A percentile compares a stretch with the other conserved stretches of the same genome.
Conservation (phyloP, 2,329 filamentous ascomycete species). For the Trichoderma atroviride region DNA sequence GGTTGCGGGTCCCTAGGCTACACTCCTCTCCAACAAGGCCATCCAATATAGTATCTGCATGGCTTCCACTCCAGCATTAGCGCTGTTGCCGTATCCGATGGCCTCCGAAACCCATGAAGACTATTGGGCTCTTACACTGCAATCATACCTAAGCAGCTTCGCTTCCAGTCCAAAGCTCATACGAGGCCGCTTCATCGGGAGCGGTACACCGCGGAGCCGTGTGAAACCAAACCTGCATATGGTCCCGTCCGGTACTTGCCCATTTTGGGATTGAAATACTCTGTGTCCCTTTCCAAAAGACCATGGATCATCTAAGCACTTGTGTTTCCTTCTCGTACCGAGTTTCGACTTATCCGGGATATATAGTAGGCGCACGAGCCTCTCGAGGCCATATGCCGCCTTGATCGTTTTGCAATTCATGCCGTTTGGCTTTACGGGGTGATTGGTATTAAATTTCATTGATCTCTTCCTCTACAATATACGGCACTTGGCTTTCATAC, state of each 20-base stretch:
- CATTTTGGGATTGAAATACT: slow-evolving; percentile 9
- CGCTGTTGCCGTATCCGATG: slow-evolving; percentile 2
- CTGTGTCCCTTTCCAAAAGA: neutral
- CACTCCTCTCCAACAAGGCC: neutral
- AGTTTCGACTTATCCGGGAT: neutral
- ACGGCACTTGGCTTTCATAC: neutral
- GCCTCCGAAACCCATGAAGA: slow-evolving; percentile 13
- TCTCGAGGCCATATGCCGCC: neutral
- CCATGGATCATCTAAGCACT: neutral
- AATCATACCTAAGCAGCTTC: neutral
- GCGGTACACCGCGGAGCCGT: slow-evolving; percentile 39
- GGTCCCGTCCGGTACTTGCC: neutral
- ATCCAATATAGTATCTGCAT: neutral
- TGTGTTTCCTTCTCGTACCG: slow-evolving; percentile 11
- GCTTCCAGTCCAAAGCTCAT: slow-evolving; percentile 31
- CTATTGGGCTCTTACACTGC: neutral
- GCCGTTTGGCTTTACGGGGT: neutral
- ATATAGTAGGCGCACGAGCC: slow-evolving; percentile 2
- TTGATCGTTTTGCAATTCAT: neutral
- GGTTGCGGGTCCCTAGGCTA: neutral
- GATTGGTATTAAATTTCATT: neutral
- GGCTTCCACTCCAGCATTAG: slow-evolving; percentile 17
- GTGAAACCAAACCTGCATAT: slow-evolving; percentile 31
- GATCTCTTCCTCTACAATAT: neutral
- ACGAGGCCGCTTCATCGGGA: slow-evolving; percentile 43